Evolutionary conservation across 192 early-diverging fungal genomes (phyloP).

Genomic region (Umbelopsis sp.): DNA sequence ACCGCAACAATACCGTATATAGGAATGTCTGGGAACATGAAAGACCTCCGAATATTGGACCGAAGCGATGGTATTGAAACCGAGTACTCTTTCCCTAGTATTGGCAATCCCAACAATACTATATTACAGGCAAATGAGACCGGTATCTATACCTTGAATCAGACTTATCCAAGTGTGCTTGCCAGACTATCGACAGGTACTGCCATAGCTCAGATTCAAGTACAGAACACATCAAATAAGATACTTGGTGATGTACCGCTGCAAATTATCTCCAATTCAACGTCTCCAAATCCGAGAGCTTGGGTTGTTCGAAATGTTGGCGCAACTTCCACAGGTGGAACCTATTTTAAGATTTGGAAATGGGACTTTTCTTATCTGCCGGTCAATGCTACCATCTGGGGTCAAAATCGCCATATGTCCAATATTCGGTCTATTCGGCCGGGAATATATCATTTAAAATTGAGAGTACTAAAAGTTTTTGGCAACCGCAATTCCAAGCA

Average conservation of each 20-base stretch:
- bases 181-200: conserved; percentile 30
- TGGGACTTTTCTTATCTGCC: conserved; percentile 31
- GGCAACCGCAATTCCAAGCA: conserved; percentile 12
- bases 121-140: background rate
- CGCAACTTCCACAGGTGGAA: background rate
- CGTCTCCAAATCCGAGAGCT: background rate
- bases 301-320: conserved; percentile 25
- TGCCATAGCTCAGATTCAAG: conserved; percentile 26
- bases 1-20: conserved; percentile 41
- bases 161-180: conserved; percentile 20
- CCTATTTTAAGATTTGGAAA: conserved; percentile 23
- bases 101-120: conserved; percentile 25
- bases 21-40: conserved; percentile 47
- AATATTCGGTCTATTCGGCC: background rate
- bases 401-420: conserved; percentile 1
- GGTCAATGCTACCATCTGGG: conserved; percentile 22
- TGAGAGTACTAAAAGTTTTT: conserved; percentile 30
- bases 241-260: conserved; percentile 29
- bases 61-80: conserved; percentile 12
- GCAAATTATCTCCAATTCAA: conserved; percentile 12
- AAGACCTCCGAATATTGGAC: conserved; percentile 44
- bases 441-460: conserved; percentile 26
- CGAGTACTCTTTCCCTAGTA: conserved; percentile 28
- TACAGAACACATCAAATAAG: background rate
- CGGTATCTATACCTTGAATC: background rate